Evolutionary conservation across 2,329 filamentous ascomycete species (phyloP).

Genomic region (Penicillium sp.): DNA sequence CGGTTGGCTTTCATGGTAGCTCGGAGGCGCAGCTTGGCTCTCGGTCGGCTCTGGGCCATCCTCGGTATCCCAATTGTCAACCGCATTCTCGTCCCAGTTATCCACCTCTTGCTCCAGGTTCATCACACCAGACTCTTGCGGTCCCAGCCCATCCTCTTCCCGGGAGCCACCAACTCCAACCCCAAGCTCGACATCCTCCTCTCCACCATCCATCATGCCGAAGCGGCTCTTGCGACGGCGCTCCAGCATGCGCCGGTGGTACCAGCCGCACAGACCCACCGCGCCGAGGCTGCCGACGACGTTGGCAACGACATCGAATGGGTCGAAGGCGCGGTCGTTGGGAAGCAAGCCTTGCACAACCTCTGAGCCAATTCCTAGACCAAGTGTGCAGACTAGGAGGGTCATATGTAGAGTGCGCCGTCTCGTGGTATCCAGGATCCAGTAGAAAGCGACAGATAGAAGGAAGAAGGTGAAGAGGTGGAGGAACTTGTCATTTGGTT

Average conservation of each 20-base stretch:
- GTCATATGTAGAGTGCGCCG: constrained; percentile 84
- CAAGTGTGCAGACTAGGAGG: constrained; percentile 73
- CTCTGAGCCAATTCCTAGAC: constrained; percentile 58
- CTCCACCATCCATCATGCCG: constrained; percentile 63
- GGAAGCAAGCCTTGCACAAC: constrained; percentile 66
- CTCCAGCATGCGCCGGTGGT: constrained; percentile 94
- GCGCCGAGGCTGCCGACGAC: constrained; percentile 73
- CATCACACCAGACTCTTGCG: constrained; percentile 67
- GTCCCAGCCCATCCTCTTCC: constrained; percentile 39
- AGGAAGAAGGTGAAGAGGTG: constrained; percentile 88
- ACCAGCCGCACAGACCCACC: constrained; percentile 79
- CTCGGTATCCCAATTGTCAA: constrained; percentile 66
- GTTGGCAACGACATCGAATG: constrained; percentile 86
- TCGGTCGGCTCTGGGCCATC: constrained; percentile 42
- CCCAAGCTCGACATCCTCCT: constrained; percentile 74
- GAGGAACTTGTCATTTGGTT: constrained; percentile 85
- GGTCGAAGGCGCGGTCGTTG: constrained; percentile 72
- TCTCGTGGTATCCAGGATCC: constrained; percentile 89
- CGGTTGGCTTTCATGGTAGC: constrained; percentile 19
- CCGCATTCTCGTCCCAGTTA: constrained; percentile 88
- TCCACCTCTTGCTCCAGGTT: constrained; percentile 81
- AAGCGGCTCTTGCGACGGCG: constrained; percentile 73
- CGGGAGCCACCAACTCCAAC: constrained; percentile 44
- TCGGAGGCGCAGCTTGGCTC: constrained; percentile 20
- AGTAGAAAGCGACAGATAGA: constrained; percentile 86